These are phyloP conservation scores for Mytilinidion resinicola DNA, from an alignment of 495 filamentous ascomycete genomes.

Conservation along the genomic window DNA sequence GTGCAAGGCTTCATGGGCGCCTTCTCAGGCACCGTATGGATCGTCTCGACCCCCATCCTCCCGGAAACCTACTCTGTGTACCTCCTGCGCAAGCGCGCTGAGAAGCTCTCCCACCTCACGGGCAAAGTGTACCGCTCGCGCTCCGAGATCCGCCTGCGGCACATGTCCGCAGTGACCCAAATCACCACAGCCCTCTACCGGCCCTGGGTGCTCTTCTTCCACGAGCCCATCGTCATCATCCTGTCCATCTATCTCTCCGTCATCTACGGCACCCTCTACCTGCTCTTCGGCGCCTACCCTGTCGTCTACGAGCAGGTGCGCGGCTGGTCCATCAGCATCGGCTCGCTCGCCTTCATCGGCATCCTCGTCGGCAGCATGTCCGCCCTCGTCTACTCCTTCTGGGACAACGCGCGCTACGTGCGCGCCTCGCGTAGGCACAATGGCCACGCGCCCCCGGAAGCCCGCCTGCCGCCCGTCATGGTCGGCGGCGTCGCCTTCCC, in stretches of 20 bases:
- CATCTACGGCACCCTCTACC: slow-evolving; percentile 56
- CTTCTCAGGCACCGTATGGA: slow-evolving; percentile 42
- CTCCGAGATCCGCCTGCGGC: neutral
- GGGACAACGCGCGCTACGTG: slow-evolving; percentile 21
- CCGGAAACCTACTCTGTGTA: slow-evolving; percentile 31
- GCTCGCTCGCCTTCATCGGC: slow-evolving; percentile 35
- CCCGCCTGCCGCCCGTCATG: slow-evolving; percentile 29
- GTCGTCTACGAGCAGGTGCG: slow-evolving; percentile 32
- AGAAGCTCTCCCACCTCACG: slow-evolving; percentile 40
- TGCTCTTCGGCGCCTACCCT: slow-evolving; percentile 59
- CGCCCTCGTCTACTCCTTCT: slow-evolving; percentile 28
- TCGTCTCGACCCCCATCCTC: slow-evolving; percentile 25
- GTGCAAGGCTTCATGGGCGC: slow-evolving; percentile 54
- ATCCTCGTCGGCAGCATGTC: slow-evolving; percentile 28
- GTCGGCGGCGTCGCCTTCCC: slow-evolving; percentile 27
- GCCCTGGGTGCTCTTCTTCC: slow-evolving; percentile 54
- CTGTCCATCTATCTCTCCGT: slow-evolving; percentile 54
- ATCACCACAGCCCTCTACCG: slow-evolving; percentile 50
- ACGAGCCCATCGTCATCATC: slow-evolving; percentile 58
- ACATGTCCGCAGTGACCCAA: neutral
- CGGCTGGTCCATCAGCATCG: slow-evolving; percentile 43
- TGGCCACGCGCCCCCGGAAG: slow-evolving; percentile 29
- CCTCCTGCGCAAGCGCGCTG: slow-evolving; percentile 8
- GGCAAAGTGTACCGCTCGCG: neutral
- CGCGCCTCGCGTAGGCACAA: slow-evolving; percentile 22